Base-by-base conservation (phyloP, 2,329 filamentous ascomycete genomes). In the Clarireedia monteithiana region DNA sequence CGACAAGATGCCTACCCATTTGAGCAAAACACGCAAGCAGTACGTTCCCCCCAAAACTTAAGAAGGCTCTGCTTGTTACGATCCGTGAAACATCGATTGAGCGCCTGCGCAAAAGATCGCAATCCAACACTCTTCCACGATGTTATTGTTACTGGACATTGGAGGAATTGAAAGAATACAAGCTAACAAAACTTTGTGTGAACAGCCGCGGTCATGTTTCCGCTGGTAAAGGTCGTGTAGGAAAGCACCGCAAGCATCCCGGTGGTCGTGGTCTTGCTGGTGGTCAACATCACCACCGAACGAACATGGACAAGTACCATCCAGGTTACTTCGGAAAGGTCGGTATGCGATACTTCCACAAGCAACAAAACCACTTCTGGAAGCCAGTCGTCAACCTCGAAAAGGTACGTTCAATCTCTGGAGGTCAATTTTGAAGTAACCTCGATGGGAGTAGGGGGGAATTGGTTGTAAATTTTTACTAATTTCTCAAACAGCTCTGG, bases 281-380 rank as follows among this genome's bases (percentile, higher is more conserved):
- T 95, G 92, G 91, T 84, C 90, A 96, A 81, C 94, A 99, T 83
- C 94, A 99, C 81, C 90, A 95, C 85, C 79, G 89, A 68, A 95
- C 89, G 73, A 95, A 95, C 81, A 80, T 91, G 71, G 86, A 89
- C 76, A 86, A 92, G 79, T 91, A 92, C 86, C 89, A 95, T 74
- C 91, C 92, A 63, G 94, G 94, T 90, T 97, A 97, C 89, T 97
- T 96, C 79, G 90, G 90, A 79, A 96, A 96, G 82, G 89, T 92
- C 69, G 88, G 88, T 80, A 92, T 92, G 88, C 82, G 89, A 73
- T 86, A 92, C 81, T 96, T 96, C 89, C 92, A 97, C 84, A 91
- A 94, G 79, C 86, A 89, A 73, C 83, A 85, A 72, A 92, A 92
- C 83, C 88, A 95, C 74, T 91, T 92, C 84, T 99, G 92, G 94